phyloP scores from a whole-genome alignment of 345 rosid species.

The Eucalyptus grandis region DNA sequence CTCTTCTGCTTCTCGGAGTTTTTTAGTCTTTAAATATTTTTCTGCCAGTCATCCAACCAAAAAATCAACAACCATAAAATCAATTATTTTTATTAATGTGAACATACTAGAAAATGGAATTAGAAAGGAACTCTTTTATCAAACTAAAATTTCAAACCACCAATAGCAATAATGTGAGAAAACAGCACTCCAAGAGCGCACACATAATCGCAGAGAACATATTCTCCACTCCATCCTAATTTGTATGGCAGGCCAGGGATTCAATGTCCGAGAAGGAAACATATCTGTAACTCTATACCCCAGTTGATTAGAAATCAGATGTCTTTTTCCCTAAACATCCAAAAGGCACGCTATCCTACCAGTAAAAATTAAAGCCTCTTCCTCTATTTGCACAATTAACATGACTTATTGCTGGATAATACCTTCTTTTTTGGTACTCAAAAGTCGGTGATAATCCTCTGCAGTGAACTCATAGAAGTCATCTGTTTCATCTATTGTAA shows the following conservation, averaged over 20 bases:
- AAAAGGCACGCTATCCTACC: background rate
- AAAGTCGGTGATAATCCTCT: constrained; percentile 52
- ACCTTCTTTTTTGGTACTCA: constrained; percentile 62
- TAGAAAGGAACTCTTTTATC: background rate
- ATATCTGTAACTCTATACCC: background rate
- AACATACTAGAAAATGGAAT: background rate
- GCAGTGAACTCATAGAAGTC: constrained; percentile 84
- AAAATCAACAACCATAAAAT: background rate
- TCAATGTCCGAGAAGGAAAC: background rate
- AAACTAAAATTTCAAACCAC: background rate
- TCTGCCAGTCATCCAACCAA: constrained; percentile 17
- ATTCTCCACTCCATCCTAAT: background rate
- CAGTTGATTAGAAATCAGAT: background rate
- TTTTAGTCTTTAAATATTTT: constrained; percentile 65
- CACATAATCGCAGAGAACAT: background rate
- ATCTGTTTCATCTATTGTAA: constrained; percentile 55
- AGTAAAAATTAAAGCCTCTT: background rate
- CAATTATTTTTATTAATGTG: background rate
- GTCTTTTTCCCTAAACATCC: background rate
- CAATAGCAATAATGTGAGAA: background rate
- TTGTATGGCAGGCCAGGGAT: background rate
- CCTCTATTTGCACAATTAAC: background rate
- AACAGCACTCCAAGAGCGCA: background rate
- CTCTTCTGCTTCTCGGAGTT: constrained; percentile 81
- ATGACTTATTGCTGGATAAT: background rate